Base-by-base conservation (phyloP, 2,329 filamentous ascomycete genomes). In the Fusarium staphyleae region DNA sequence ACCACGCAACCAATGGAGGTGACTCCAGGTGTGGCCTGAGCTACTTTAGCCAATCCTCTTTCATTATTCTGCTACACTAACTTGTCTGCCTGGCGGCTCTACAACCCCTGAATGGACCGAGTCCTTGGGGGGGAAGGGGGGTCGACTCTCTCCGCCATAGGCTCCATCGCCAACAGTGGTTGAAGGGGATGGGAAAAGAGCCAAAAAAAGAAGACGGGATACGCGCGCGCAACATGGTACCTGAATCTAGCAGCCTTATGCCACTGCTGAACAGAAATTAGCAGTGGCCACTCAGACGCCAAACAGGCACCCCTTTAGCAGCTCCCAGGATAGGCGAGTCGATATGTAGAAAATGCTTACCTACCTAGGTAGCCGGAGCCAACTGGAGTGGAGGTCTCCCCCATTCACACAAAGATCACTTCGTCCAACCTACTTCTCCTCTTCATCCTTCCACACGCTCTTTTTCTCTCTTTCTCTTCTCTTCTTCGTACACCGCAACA, bases 381-480 rank as follows among this genome's bases (percentile, higher is more conserved):
- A 47, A 57, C 48, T 47, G 19, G 32, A 40, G 47, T 28, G 48
- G 44, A 57, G 44, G 51, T 53, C 15, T 36, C 30, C 52, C 52
- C 57, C 44, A 47, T 58, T 65, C 49, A 48, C 59, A 63, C 55
- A 63, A 53, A 48, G 37, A 48, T 50, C 45, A 44, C 22, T 24
- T 60, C 55, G 59, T 61, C 57, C 57, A 56, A 59, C 64, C 54
- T 42, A 45, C 47, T 52, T 55, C 52, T 64, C 60, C 46, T 57
- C 46, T 55, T 62, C 46, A 59, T 60, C 59, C 57, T 48, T 51
- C 55, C 56, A 60, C 61, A 56, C 55, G 39, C 55, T 63, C 46
- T 58, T 49, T 51, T 55, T 43, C 22, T 8, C 22, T 40, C 48
- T 43, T 51, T 46, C 9, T 36, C 32, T 41, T 48, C 37, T 43